Conservation (phyloP, 192 early-diverging fungal species). For the Spinellus fusiger region DNA sequence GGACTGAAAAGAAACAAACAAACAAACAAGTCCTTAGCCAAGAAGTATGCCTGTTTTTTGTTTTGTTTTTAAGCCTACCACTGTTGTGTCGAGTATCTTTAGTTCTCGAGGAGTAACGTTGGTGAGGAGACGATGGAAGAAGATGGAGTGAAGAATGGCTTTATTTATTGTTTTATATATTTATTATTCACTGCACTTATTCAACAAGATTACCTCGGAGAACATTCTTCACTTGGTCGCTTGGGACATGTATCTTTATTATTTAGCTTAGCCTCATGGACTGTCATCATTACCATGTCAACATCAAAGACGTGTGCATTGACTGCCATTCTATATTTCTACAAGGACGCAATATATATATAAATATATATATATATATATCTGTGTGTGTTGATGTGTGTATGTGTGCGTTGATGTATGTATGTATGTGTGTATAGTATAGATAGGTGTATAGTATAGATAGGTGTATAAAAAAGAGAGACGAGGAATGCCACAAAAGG, state of each 20-base stretch:
- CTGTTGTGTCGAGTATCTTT: slow-evolving; percentile 45
- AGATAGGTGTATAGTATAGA: not conserved
- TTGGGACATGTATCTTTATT: slow-evolving; percentile 27
- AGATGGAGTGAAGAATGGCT: slow-evolving; percentile 53
- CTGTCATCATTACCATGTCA: slow-evolving; percentile 30
- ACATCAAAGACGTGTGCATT: slow-evolving; percentile 21
- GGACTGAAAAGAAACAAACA: slow-evolving; percentile 26
- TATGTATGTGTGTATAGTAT: not conserved
- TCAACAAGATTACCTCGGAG: slow-evolving; percentile 28
- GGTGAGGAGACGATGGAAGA: slow-evolving; percentile 53
- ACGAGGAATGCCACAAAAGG: not conserved
- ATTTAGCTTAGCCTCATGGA: not conserved
- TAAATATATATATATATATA: not conserved
- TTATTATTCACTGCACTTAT: too few relatives aligned
- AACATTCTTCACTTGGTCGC: slow-evolving; percentile 26
- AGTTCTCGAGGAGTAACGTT: slow-evolving; percentile 51
- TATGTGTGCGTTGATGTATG: not conserved
- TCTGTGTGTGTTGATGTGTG: not conserved
- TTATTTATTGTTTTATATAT: not conserved
- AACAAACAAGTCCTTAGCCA: not conserved
- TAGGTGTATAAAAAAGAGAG: not conserved
- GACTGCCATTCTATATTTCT: not conserved
- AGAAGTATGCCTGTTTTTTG: not conserved
- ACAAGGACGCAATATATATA: not conserved
- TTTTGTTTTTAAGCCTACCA: slow-evolving; percentile 28